Evolutionary conservation across 2,329 filamentous ascomycete genomes (phyloP).

Genomic region (Diaporthe helianthi): DNA sequence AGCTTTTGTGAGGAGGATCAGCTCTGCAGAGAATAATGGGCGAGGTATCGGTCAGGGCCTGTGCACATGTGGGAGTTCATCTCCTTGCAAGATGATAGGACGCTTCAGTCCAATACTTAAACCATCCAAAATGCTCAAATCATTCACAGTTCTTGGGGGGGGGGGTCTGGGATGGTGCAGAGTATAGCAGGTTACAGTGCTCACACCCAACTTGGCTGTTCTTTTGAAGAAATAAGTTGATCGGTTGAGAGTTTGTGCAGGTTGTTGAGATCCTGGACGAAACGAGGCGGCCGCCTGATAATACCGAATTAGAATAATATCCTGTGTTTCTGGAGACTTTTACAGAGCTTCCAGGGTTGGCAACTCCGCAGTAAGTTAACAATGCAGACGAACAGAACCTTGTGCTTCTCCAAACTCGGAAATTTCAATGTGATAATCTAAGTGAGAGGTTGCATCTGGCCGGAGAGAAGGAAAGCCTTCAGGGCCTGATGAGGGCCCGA

Average conservation of each 20-base stretch:
- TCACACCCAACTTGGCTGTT: not conserved
- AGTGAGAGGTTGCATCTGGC: not conserved
- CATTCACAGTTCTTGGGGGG: not conserved
- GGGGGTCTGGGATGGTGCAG: not conserved
- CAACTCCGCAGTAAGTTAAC: not conserved
- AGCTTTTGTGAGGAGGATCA: not conserved
- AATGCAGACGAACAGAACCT: not conserved
- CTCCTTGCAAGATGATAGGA: not conserved
- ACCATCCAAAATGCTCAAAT: not conserved
- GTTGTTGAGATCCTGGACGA: not conserved
- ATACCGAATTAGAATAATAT: not conserved
- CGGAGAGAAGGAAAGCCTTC: no score
- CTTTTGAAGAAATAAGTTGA: not conserved
- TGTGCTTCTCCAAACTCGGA: not conserved
- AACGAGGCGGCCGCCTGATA: not conserved
- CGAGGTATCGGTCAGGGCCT: not conserved
- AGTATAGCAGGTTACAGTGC: not conserved
- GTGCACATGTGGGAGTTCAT: not conserved
- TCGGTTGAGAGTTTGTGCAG: not conserved
- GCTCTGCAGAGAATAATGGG: not conserved
- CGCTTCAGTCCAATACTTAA: not conserved
- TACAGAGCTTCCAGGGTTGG: not conserved
- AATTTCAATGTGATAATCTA: not conserved
- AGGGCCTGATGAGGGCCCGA: no score
- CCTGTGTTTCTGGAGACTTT: not conserved